Evolutionary conservation across 2,329 filamentous ascomycete species (phyloP).

Genomic region (Penicillium sp.): DNA sequence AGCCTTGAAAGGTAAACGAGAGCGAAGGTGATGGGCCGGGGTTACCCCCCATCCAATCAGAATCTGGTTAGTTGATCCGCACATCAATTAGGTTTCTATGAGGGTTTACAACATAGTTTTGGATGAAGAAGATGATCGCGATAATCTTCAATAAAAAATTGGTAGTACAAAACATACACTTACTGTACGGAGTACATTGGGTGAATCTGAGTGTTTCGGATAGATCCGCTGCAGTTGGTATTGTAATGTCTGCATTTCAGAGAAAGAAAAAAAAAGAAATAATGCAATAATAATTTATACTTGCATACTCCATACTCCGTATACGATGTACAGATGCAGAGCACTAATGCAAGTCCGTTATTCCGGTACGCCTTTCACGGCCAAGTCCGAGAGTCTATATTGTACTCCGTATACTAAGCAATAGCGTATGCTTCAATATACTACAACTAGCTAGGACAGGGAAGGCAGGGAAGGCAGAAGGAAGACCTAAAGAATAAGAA

Average conservation of each 20-base stretch:
- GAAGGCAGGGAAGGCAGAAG: slow-evolving; percentile 12
- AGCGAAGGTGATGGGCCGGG: neutral
- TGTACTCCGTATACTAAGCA: neutral
- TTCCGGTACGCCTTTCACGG: neutral
- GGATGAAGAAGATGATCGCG: neutral
- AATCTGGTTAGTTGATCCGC: neutral
- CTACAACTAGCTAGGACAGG: slow-evolving; percentile 1
- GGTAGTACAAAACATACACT: neutral
- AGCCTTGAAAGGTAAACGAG: slow-evolving; percentile 4
- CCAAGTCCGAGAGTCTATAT: neutral
- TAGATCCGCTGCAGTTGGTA: slow-evolving; percentile 12
- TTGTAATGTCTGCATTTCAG: neutral
- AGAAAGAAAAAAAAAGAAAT: neutral
- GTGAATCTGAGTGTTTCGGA: slow-evolving; percentile 5
- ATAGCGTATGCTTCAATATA: neutral
- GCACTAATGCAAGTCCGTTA: slow-evolving; percentile 6
- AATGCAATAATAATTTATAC: neutral
- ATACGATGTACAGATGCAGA: neutral
- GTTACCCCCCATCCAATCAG: neutral
- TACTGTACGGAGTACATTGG: too few species aligned
- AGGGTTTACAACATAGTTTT: neutral
- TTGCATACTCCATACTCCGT: neutral
- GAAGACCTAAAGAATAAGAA: slow-evolving; percentile 8
- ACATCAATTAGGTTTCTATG: neutral
- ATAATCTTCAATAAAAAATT: neutral